Percentiles rank a stretch among this genome's conserved stretches.
Conservation (phyloP, 495 filamentous ascomycete genomes). For the Talaromyces adpressus region DNA sequence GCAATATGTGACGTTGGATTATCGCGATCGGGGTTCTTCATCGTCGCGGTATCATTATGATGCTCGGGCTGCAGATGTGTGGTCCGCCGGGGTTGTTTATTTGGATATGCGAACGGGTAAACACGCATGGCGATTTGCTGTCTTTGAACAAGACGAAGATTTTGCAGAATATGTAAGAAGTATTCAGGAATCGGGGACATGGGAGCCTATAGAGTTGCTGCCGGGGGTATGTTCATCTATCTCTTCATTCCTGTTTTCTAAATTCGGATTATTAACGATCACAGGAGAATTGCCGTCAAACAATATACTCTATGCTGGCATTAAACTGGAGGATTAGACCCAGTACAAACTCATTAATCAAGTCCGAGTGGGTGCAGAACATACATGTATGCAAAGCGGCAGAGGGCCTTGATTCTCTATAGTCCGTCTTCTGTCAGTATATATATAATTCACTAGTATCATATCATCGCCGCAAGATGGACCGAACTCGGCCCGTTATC, state of each 20-base stretch:
- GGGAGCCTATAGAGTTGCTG: slow-evolving; percentile 4
- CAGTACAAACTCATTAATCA: neutral
- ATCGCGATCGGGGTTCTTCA: neutral
- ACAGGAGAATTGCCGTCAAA: slow-evolving; percentile 6
- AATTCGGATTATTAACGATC: too few species aligned
- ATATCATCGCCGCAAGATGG: neutral
- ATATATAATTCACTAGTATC: neutral
- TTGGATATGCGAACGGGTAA: slow-evolving; percentile 10
- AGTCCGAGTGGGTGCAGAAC: slow-evolving; percentile 6
- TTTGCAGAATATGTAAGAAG: slow-evolving; percentile 1
- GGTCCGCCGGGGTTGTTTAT: slow-evolving; percentile 9
- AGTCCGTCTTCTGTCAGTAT: neutral
- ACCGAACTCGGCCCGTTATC: neutral
- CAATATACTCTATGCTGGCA: slow-evolving; percentile 8
- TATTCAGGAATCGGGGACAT: neutral
- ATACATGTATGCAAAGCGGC: slow-evolving; percentile 9
- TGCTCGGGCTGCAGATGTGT: slow-evolving; percentile 8
- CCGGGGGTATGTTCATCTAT: neutral
- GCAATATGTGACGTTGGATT: slow-evolving; percentile 5
- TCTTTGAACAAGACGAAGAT: neutral
- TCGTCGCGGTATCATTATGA: slow-evolving; percentile 2
- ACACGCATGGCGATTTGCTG: slow-evolving; percentile 11
- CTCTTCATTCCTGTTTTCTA: too few species aligned
- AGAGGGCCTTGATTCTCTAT: slow-evolving; percentile 1
- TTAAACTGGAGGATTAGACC: slow-evolving; percentile 5